phyloP scores from a whole-genome alignment of 139 green algal species.

The Chloropicon primus region DNA sequence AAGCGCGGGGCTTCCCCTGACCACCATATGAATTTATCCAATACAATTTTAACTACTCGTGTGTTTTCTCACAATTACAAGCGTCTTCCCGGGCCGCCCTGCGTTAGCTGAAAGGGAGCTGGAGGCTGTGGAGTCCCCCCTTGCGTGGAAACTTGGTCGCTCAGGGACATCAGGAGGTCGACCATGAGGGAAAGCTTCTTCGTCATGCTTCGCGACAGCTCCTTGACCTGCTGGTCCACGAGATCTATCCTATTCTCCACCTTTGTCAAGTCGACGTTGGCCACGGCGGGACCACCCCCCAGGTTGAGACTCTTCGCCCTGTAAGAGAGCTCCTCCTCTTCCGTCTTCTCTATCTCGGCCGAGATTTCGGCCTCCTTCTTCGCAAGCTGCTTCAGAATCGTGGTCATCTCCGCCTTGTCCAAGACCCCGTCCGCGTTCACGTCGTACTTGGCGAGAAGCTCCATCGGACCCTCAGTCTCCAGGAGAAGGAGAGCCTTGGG shows the following conservation, averaged over 20 bases:
- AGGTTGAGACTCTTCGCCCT: conserved; percentile 2
- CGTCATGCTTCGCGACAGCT: conserved; percentile 11
- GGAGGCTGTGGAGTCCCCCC: not conserved
- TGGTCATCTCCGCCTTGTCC: conserved; percentile 19
- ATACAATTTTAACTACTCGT: too few species aligned
- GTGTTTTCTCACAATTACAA: too few species aligned
- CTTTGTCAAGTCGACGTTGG: conserved; percentile 5
- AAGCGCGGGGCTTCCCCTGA: too few species aligned
- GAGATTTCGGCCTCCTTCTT: conserved; percentile 16
- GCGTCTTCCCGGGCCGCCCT: not conserved
- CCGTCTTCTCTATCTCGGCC: conserved; percentile 7
- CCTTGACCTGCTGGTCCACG: conserved; percentile 15
- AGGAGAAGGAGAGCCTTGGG: conserved; percentile 9
- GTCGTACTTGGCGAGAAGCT: conserved; percentile 19
- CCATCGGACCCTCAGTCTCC: conserved; percentile 7
- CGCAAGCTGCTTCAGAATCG: conserved; percentile 12
- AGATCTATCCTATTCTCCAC: conserved; percentile 13
- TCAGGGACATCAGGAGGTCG: conserved; percentile 20
- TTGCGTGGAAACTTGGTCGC: conserved; percentile 13
- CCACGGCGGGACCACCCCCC: not conserved
- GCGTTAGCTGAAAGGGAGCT: not conserved
- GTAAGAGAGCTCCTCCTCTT: conserved; percentile 4
- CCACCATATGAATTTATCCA: too few species aligned
- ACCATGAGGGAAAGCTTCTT: conserved; percentile 26
- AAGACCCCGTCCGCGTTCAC: conserved; percentile 14